These are phyloP conservation scores for Mortierella sp. DNA, from an alignment of 371 early-diverging fungal genomes.

Conservation along the genomic window DNA sequence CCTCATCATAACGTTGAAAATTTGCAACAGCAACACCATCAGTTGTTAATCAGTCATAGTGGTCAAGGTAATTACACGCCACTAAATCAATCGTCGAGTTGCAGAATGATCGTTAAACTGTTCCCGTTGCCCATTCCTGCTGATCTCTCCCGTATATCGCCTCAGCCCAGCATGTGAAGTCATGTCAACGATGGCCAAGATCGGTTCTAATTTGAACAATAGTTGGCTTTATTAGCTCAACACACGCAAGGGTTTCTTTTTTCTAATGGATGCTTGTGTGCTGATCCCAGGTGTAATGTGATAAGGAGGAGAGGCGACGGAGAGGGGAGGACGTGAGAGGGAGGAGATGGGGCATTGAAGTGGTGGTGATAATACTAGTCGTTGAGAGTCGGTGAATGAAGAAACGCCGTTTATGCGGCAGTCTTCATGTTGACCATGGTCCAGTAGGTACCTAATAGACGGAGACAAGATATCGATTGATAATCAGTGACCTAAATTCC, in stretches of 20 bases:
- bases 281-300: not conserved
- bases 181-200: not conserved
- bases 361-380: not conserved
- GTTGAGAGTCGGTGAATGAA: not conserved
- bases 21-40: not conserved
- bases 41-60: conserved; percentile 1
- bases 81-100: not conserved
- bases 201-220: conserved; percentile 3
- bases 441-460: conserved; percentile 30
- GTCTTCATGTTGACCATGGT: conserved; percentile 36
- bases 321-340: conserved; percentile 14
- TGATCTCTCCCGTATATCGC: not conserved
- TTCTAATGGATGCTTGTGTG: conserved; percentile 12
- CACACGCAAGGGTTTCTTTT: not conserved
- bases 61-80: not conserved
- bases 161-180: not conserved
- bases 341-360: not conserved
- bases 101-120: not conserved
- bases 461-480: not conserved
- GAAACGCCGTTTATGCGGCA: not conserved
- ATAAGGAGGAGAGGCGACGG: not conserved
- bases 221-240: not conserved
- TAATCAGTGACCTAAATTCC: not conserved
- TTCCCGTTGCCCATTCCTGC: not conserved
- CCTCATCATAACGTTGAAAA: not conserved